A percentile compares a stretch with the other conserved stretches of the same genome.
Conservation (phyloP, 2,329 filamentous ascomycete species). For the Xylaria polymorpha region DNA sequence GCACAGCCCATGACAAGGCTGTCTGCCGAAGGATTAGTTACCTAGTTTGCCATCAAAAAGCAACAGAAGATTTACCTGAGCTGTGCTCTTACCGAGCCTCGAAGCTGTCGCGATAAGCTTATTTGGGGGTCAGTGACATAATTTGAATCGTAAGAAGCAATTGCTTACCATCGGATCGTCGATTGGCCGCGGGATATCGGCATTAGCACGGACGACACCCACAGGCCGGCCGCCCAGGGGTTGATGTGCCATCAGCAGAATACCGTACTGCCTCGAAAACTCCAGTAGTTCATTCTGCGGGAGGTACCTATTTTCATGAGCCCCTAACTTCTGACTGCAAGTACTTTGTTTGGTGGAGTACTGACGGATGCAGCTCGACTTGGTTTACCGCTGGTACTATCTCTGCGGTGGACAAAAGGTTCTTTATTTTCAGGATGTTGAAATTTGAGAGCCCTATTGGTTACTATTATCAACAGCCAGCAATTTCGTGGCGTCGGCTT, state of each 20-base stretch:
- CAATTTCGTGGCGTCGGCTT: constrained; percentile 22
- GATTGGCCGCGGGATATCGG: constrained; percentile 28
- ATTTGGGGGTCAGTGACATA: constrained; percentile 22
- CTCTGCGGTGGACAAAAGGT: constrained; percentile 26
- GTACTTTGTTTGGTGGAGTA: constrained; percentile 18
- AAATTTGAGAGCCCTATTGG: constrained; percentile 36
- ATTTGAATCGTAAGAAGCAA: constrained; percentile 19
- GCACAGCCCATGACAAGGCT: constrained; percentile 34
- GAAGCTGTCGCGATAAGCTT: constrained; percentile 29
- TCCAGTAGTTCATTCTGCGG: constrained; percentile 35
- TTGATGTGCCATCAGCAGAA: constrained; percentile 36
- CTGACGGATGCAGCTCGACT: constrained; percentile 36
- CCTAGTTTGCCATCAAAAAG: constrained; percentile 8
- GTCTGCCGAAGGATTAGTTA: constrained; percentile 22
- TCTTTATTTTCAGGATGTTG: constrained; percentile 32
- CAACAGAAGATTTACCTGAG: constrained; percentile 26
- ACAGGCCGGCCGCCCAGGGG: constrained; percentile 36
- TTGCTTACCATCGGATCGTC: constrained; percentile 33
- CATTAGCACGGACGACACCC: constrained; percentile 33
- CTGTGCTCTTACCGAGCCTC: constrained; percentile 29
- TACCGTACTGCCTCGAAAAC: constrained; percentile 30
- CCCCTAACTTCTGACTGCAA: constrained; percentile 13
- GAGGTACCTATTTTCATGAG: constrained; percentile 32
- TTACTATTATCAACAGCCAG: constrained; percentile 21
- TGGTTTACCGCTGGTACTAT: constrained; percentile 37